Evolutionary conservation across 2,329 filamentous ascomycete genomes (phyloP).

Genomic region (Diaporthe ampelina): DNA sequence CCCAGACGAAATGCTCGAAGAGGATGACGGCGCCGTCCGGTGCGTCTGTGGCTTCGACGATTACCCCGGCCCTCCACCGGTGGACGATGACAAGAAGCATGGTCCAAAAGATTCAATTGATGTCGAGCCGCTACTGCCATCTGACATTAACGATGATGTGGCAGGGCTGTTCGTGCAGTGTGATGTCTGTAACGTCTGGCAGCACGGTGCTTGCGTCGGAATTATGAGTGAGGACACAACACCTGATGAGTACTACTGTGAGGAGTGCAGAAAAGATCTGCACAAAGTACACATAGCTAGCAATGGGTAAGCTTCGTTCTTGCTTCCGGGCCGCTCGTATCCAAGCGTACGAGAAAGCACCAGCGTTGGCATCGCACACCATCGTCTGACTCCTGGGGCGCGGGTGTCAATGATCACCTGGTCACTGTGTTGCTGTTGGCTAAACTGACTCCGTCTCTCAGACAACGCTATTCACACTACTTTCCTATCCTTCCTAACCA

Average conservation of each 20-base stretch:
- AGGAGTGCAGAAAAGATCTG: constrained; percentile 91
- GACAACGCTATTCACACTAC: constrained; percentile 77
- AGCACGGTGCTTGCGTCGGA: constrained; percentile 96
- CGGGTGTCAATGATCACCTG: not conserved
- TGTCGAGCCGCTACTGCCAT: constrained; percentile 68
- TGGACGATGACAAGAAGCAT: constrained; percentile 67
- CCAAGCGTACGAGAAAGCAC: not conserved
- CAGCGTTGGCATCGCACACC: not conserved
- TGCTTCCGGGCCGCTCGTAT: not conserved
- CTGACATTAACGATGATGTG: constrained; percentile 83
- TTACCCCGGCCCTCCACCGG: constrained; percentile 86
- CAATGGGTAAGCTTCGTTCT: constrained; percentile 80
- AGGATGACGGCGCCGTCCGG: constrained; percentile 93
- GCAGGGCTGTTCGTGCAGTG: constrained; percentile 98
- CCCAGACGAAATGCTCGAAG: constrained; percentile 76
- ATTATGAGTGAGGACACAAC: constrained; percentile 95
- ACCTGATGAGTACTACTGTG: constrained; percentile 98
- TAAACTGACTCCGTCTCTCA: constrained; percentile 58
- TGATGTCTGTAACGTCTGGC: constrained; percentile 98
- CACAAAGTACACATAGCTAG: constrained; percentile 85
- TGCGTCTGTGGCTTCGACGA: constrained; percentile 96
- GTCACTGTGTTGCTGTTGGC: constrained; percentile 33
- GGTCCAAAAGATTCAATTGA: constrained; percentile 70
- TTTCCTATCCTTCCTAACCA: constrained; percentile 70
- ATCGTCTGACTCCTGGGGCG: not conserved